A percentile compares a stretch with the other conserved stretches of the same genome.
These are phyloP conservation scores for Lentinula raphanica DNA, from an alignment of 768 basidiomycete genomes.

Conservation along the genomic window DNA sequence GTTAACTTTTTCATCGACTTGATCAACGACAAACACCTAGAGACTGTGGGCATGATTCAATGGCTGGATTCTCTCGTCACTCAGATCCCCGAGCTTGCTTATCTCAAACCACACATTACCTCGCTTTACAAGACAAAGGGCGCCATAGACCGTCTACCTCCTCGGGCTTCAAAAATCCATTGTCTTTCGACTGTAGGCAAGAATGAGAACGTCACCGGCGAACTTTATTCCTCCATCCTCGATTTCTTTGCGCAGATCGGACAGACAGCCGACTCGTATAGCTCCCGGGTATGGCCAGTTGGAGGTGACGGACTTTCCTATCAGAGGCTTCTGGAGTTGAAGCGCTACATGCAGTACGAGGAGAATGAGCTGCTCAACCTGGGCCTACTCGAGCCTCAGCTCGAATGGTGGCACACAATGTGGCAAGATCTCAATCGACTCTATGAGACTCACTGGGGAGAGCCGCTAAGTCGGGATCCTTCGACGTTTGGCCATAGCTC, in stretches of 20 bases:
- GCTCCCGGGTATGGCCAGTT: slow-evolving; percentile 20
- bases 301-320: slow-evolving; percentile 33
- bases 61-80: slow-evolving; percentile 20
- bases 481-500: slow-evolving; percentile 27
- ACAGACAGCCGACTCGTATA: slow-evolving; percentile 14
- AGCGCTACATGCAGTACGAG: slow-evolving; percentile 23
- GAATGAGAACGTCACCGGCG: slow-evolving; percentile 21
- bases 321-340: slow-evolving; percentile 21
- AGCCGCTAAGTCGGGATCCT: slow-evolving; percentile 15
- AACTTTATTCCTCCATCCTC: slow-evolving; percentile 25
- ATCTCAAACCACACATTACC: slow-evolving; percentile 16
- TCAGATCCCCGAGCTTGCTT: slow-evolving; percentile 20
- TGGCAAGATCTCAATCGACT: slow-evolving; percentile 25
- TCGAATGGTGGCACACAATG: slow-evolving; percentile 23
- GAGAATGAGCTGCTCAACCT: slow-evolving; percentile 15
- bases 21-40: slow-evolving; percentile 21
- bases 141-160: slow-evolving; percentile 10
- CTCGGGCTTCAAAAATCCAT: slow-evolving; percentile 13
- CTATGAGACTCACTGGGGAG: slow-evolving; percentile 28
- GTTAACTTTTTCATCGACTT: slow-evolving; percentile 12
- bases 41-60: slow-evolving; percentile 22
- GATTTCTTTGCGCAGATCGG: slow-evolving; percentile 30
- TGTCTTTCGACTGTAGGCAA: slow-evolving; percentile 24
- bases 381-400: slow-evolving; percentile 17
- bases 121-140: slow-evolving; percentile 18